phyloP scores from a whole-genome alignment of 2,329 filamentous ascomycete genomes.

The Neobulgaria alba region DNA sequence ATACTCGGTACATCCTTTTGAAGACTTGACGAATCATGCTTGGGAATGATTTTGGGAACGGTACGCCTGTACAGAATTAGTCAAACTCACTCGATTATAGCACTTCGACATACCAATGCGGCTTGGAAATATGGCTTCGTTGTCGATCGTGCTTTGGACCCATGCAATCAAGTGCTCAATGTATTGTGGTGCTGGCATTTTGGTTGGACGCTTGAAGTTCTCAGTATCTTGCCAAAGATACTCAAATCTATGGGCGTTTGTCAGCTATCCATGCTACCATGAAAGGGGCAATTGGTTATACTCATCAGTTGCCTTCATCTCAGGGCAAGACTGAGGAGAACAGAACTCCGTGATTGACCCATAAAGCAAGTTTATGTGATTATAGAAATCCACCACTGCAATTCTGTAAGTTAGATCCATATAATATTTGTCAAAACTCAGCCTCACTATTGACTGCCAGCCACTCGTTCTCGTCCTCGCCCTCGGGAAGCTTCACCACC shows the following conservation, averaged over 20 bases:
- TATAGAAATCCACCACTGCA: slow-evolving; percentile 99
- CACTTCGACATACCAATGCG: slow-evolving; percentile 60
- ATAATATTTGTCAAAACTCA: not conserved
- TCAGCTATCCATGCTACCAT: too few relatives aligned
- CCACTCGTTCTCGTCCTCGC: slow-evolving; percentile 97
- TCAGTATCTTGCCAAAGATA: slow-evolving; percentile 98
- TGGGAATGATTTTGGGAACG: slow-evolving; percentile 89
- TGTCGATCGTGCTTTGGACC: slow-evolving; percentile 93
- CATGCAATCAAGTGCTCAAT: slow-evolving; percentile 97
- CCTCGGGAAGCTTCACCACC: slow-evolving; percentile 92
- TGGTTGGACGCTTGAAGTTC: slow-evolving; percentile 90
- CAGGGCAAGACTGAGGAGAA: slow-evolving; percentile 90
- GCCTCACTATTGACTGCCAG: slow-evolving; percentile 87
- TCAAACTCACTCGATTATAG: too few relatives aligned
- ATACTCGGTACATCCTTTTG: slow-evolving; percentile 97
- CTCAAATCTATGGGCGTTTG: slow-evolving; percentile 73
- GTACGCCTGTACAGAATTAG: slow-evolving; percentile 68
- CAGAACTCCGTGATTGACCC: slow-evolving; percentile 99
- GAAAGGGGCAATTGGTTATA: slow-evolving; percentile 35
- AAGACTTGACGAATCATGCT: slow-evolving; percentile 88
- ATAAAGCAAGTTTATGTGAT: slow-evolving; percentile 98
- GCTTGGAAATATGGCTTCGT: slow-evolving; percentile 90
- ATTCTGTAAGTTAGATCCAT: slow-evolving; percentile 20
- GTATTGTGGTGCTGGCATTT: slow-evolving; percentile 95
- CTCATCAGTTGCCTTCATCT: slow-evolving; percentile 99